Evolutionary conservation across 2,329 filamentous ascomycete species (phyloP).

Genomic region (Xylaria sp.): DNA sequence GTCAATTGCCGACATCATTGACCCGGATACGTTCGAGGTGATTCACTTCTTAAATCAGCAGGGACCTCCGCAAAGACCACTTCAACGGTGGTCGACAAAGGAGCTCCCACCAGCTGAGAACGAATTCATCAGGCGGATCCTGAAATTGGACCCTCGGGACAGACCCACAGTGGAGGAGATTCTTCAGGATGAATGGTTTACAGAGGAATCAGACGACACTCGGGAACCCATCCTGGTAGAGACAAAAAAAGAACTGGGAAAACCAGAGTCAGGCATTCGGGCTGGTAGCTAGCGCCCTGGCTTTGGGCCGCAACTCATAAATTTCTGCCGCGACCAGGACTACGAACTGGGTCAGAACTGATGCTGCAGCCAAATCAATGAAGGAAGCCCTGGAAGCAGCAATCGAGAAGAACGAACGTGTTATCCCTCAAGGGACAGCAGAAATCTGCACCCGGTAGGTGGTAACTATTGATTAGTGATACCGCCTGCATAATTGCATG

Average conservation of each 20-base stretch:
- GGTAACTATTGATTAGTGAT: too few relatives aligned
- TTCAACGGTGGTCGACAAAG: conserved; percentile 23
- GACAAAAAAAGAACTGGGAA: background rate
- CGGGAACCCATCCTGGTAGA: conserved; percentile 9
- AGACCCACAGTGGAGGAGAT: conserved; percentile 37
- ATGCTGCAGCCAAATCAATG: too few relatives aligned
- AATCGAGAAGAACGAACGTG: too few relatives aligned
- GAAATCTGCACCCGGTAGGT: too few relatives aligned
- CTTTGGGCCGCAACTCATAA: too few relatives aligned
- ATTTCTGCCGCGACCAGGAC: too few relatives aligned
- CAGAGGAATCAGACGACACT: conserved; percentile 34
- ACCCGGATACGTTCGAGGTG: conserved; percentile 26
- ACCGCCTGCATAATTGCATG: too few relatives aligned
- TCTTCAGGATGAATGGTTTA: conserved; percentile 37
- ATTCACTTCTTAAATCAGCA: conserved; percentile 30
- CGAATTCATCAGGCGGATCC: conserved; percentile 34
- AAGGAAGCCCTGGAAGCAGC: too few relatives aligned
- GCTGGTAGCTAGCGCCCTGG: too few relatives aligned
- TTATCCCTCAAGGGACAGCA: too few relatives aligned
- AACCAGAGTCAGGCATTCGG: background rate
- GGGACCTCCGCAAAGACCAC: conserved; percentile 32
- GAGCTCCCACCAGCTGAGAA: conserved; percentile 35
- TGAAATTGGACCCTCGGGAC: conserved; percentile 39
- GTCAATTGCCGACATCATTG: conserved; percentile 28
- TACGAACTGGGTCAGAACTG: too few relatives aligned